Evolutionary conservation across 1,284 basidiomycete genomes (phyloP), one percentile per base, ranked within the genome.

Genomic region (Sporisorium exsertum): DNA sequence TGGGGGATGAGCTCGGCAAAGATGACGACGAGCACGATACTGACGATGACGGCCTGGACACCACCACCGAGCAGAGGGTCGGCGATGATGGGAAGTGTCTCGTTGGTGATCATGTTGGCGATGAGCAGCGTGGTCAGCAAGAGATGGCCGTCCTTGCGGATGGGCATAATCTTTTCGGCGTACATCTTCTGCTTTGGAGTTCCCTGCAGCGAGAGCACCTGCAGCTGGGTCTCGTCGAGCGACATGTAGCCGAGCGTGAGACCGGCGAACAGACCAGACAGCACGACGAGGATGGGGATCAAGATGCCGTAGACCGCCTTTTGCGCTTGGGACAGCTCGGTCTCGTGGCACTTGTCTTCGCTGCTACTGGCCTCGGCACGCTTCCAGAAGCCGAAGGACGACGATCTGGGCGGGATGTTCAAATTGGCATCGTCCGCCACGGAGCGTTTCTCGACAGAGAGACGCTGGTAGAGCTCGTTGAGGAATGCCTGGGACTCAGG

Each of bases 161-260:
- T 91, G 16, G 94, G 94, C 84, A 92, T 91, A 81, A 96, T 95
- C 86, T 92, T 92, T 72, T 90, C 89, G 4, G 94, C 94, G 75
- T 94, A 92, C 67, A 87, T 87, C 81, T 92, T 91, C 86, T 96
- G 94, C 78, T 91, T 88, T 88, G 91, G 89, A 20, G 92, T 93
- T 24, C 94, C 94, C 64, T 92, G 93, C 62, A 94, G 91, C 72
- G 91, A 90, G 13, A 96, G 87, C 2, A 96, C 94, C 81, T 92
- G 91, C 42, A 96, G 89, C 88, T 95, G 94, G 22, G 94, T 96
- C 86, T 93, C 92, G 86, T 95, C 94, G 80, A 96, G 89, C 80
- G 92, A 93, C 93, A 96, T 95, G 86, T 95, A 95, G 12, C 94
- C 94, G 56, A 93, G 87, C 67, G 93, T 93, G 76, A 94, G 87